A percentile compares a stretch with the other conserved stretches of the same genome.
phyloP scores from a whole-genome alignment of 2,329 filamentous ascomycete species.

The Fusarium newnesense region DNA sequence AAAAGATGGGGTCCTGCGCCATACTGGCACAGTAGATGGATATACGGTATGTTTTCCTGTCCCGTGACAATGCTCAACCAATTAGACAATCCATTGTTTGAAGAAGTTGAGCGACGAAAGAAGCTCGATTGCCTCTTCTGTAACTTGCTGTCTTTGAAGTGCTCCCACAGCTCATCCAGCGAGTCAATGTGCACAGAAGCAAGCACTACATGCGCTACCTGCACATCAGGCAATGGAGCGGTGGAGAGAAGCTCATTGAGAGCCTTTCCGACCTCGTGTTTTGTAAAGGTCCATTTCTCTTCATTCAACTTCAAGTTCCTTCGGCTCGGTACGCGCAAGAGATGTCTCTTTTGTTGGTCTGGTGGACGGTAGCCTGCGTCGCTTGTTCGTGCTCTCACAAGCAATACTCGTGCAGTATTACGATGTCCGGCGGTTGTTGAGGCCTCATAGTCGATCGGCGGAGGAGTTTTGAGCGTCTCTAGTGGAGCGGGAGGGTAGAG shows the following conservation, averaged over 20 bases:
- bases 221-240: background rate
- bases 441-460: background rate
- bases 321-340: background rate
- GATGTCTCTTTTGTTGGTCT: constrained; percentile 4
- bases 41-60: background rate
- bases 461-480: background rate
- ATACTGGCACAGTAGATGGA: background rate
- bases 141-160: constrained; percentile 6
- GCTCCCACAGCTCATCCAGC: constrained; percentile 21
- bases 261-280: constrained; percentile 18
- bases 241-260: background rate
- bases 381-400: background rate
- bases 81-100: background rate
- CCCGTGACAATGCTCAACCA: background rate
- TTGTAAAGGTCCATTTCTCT: constrained; percentile 15
- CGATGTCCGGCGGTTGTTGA: background rate
- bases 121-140: constrained; percentile 7
- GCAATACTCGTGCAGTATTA: background rate
- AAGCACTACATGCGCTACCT: constrained; percentile 16
- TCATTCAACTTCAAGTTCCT: background rate
- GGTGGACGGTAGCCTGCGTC: background rate
- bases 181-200: background rate
- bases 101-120: background rate
- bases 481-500: background rate
- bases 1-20: background rate